A percentile compares a stretch with the other conserved stretches of the same genome.
phyloP scores from a whole-genome alignment of 2,329 filamentous ascomycete genomes.

The Lasiodiplodia hormozganensis region DNA sequence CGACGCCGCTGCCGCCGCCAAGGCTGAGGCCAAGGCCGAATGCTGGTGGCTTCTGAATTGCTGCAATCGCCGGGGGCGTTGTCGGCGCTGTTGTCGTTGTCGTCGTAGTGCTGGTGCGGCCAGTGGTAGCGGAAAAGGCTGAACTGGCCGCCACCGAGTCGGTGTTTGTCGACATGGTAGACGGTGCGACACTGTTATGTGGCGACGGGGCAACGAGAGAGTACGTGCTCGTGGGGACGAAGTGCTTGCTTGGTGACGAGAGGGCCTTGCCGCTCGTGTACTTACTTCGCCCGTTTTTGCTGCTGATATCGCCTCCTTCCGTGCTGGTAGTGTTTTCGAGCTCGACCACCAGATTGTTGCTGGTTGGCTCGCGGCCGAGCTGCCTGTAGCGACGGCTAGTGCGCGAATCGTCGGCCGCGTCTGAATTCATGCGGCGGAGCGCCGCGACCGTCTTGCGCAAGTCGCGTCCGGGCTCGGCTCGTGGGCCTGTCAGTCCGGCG shows the following conservation, averaged over 20 bases:
- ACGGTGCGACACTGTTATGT: background rate
- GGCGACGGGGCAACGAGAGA: background rate
- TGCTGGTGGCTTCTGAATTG: background rate
- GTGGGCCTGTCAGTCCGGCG: conserved; percentile 37
- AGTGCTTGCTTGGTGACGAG: conserved; percentile 9
- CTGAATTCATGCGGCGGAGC: conserved; percentile 47
- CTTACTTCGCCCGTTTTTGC: background rate
- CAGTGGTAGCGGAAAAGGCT: background rate
- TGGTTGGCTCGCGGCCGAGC: conserved; percentile 46
- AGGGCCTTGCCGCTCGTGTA: background rate
- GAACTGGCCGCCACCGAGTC: background rate
- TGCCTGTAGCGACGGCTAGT: conserved; percentile 44
- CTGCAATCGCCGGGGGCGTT: background rate
- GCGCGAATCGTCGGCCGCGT: conserved; percentile 33
- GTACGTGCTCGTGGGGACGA: conserved; percentile 8
- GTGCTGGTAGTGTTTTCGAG: background rate
- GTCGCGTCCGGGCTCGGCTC: conserved; percentile 37
- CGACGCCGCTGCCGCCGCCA: background rate
- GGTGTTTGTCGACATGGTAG: background rate
- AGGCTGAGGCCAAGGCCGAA: conserved; percentile 16
- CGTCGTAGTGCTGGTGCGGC: conserved; percentile 6
- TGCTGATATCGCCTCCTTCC: background rate
- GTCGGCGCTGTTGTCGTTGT: background rate
- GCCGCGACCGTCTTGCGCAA: conserved; percentile 43
- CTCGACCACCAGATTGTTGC: background rate